Percentiles rank a stretch among this genome's conserved stretches.
These are phyloP conservation scores for Claviceps monticola DNA, from an alignment of 2,329 filamentous ascomycete species.

Conservation along the genomic window DNA sequence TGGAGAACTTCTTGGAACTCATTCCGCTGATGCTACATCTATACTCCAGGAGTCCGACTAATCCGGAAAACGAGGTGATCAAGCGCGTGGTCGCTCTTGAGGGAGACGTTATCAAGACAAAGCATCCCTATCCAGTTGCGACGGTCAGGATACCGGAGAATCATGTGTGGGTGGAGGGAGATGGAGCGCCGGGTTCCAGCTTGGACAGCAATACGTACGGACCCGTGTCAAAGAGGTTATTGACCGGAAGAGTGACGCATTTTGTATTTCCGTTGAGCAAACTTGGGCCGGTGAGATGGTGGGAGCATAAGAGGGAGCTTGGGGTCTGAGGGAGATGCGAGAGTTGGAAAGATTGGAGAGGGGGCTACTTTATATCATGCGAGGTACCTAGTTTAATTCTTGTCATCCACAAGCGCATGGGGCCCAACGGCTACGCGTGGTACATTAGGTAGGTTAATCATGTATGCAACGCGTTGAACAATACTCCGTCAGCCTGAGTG, in stretches of 20 bases:
- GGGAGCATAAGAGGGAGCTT: constrained; percentile 30
- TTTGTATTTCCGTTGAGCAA: constrained; percentile 56
- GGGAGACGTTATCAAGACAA: constrained; percentile 61
- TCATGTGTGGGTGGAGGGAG: constrained; percentile 92
- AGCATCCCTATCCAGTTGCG: constrained; percentile 41
- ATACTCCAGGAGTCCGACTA: constrained; percentile 48
- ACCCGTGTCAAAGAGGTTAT: constrained; percentile 60
- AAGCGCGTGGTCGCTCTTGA: constrained; percentile 75
- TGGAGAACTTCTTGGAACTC: background rate
- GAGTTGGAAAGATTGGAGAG: background rate
- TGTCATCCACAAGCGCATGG: no score
- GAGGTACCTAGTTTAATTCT: background rate
- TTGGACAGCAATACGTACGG: constrained; percentile 86
- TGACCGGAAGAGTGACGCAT: constrained; percentile 61
- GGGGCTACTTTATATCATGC: background rate
- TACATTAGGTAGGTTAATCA: background rate
- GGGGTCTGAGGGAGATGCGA: constrained; percentile 4
- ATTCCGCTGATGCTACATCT: background rate
- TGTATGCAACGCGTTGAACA: no score
- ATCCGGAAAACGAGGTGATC: constrained; percentile 55
- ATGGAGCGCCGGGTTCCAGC: constrained; percentile 56
- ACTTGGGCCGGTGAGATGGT: constrained; percentile 43
- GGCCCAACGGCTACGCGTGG: background rate
- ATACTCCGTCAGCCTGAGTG: no score
- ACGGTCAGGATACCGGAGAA: constrained; percentile 58